Evolutionary conservation across 202 grass and related monocot species (phyloP), one percentile per base, ranked within the genome.

Genomic region (Setaria italica): DNA sequence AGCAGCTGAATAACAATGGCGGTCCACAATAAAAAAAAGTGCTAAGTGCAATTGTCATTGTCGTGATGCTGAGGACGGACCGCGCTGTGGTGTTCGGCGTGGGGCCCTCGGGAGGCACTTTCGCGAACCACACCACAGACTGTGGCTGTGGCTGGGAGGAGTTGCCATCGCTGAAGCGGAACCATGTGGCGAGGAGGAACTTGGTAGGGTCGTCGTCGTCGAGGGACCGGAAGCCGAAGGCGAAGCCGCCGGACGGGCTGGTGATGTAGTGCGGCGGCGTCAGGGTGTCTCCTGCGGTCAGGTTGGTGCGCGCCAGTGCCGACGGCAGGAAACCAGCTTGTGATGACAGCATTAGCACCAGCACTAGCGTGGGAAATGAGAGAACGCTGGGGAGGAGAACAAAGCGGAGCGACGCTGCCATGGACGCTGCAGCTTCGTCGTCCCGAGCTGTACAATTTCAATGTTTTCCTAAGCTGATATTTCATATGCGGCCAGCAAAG

Each of bases 111-210:
- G 15, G 1, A 0, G 37, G 33, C 1, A 76, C 5, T 34, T 72
- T 89, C 0, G 90, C 83, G n/a, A 67, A 73, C 90, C 90, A 86
- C 16, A 86, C 84, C 29, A 82, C 70, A 3, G 67, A 73, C 78
- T 87, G 15, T 8, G 60, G 59, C 72, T 2, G 19, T 0, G 33
- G 17, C 8, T 1, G 2, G 57, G 15, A 30, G 13, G 7, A 3
- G 69, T 51, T 2, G 56, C 3, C 59, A 14, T 35, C 50, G 58
- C 17, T 45, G 51, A 47, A 45, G 72, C 81, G 33, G 35, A 85
- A 91, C 90, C 90, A 88, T 5, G 84, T 74, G 72, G 78, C 77
- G 20, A 91, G 74, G 78, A 67, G 13, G 48, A 75, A 87, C 48
- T 35, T 54, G 68, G 9, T 53, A 1, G 77, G 35, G 85, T 74